Conservation (phyloP, 2,329 filamentous ascomycete species). For the Claviceps cyperi region DNA sequence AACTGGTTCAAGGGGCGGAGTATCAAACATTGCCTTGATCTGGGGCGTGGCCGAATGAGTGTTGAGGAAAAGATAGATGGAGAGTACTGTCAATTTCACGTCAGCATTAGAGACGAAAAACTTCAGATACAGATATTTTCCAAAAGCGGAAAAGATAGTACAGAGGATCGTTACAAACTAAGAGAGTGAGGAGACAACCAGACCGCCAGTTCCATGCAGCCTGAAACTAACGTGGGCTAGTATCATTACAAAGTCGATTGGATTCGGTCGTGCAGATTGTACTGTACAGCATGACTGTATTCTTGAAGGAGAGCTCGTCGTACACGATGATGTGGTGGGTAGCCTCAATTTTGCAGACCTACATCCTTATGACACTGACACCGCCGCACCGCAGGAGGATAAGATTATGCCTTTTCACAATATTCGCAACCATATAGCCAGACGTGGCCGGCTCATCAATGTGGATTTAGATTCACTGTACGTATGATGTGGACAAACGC, state of each 20-base stretch:
- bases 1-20: conserved; percentile 51
- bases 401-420: conserved; percentile 65
- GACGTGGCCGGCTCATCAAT: conserved; percentile 57
- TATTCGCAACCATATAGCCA: conserved; percentile 63
- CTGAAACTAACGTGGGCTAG: conserved; percentile 15
- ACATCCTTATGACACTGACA: conserved; percentile 5
- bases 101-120: conserved; percentile 45
- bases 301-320: conserved; percentile 68
- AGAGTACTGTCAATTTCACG: conserved; percentile 80
- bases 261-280: conserved; percentile 43
- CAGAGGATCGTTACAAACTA: conserved; percentile 48
- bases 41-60: conserved; percentile 49
- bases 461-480: conserved; percentile 55
- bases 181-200: conserved; percentile 29
- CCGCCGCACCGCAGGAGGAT: conserved; percentile 28
- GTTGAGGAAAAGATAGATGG: conserved; percentile 76
- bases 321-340: conserved; percentile 51
- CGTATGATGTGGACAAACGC: conserved; percentile 12
- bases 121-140: conserved; percentile 68
- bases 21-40: conserved; percentile 59
- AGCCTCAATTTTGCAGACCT: background rate
- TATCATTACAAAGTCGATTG: conserved; percentile 49
- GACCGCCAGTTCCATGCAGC: no score
- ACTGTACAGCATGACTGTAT: conserved; percentile 54
- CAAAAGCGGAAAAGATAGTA: conserved; percentile 85